phyloP scores from a whole-genome alignment of 345 rosid genomes.

The Lepidium aucheri region DNA sequence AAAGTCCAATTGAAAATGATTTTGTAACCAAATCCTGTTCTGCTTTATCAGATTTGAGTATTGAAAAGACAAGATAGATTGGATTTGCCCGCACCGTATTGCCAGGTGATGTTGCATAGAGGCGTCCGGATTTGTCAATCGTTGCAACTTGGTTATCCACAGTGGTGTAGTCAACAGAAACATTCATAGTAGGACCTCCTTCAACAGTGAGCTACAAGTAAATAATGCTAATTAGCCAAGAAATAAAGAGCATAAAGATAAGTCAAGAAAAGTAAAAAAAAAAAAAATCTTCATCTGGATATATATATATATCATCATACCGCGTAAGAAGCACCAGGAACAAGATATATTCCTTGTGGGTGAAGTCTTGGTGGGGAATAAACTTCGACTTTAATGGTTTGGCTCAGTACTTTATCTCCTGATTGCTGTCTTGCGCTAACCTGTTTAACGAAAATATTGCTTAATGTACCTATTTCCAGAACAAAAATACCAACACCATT shows the following conservation, averaged over 20 bases:
- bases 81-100: constrained; percentile 52
- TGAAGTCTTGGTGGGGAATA: constrained; percentile 70
- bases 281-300: not conserved
- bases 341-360: constrained; percentile 64
- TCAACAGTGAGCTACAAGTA: constrained; percentile 50
- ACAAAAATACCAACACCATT: constrained; percentile 4
- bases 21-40: constrained; percentile 1
- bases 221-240: not conserved
- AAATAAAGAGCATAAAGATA: not conserved
- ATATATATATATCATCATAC: constrained; percentile 22
- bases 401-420: constrained; percentile 69
- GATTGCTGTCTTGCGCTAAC: constrained; percentile 71
- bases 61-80: not conserved
- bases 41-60: not conserved
- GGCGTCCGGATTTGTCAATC: constrained; percentile 53
- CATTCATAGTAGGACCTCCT: constrained; percentile 90
- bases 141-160: constrained; percentile 47
- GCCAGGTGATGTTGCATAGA: constrained; percentile 73
- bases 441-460: constrained; percentile 32
- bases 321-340: constrained; percentile 83
- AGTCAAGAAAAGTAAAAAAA: not conserved
- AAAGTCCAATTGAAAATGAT: not conserved
- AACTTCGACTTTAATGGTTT: constrained; percentile 74
- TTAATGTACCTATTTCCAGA: constrained; percentile 12
- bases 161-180: constrained; percentile 49